These are phyloP conservation scores for Kitagawia praeruptora DNA, from an alignment of 129 eudicot species.

Conservation along the genomic window DNA sequence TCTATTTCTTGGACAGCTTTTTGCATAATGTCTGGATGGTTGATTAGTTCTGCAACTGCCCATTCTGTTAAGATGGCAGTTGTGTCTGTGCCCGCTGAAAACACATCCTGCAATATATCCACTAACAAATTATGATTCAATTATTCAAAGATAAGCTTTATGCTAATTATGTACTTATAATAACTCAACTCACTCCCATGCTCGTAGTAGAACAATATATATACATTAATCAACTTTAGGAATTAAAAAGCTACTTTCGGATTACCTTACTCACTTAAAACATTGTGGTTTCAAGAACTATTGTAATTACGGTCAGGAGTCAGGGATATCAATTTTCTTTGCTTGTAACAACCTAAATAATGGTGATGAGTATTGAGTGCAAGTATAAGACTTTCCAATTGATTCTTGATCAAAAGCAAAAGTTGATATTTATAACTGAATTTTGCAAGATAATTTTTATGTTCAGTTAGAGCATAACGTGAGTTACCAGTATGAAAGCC, in stretches of 20 bases:
- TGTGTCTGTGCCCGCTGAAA: neutral
- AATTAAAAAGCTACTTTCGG: no score
- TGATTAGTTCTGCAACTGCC: constrained; percentile 3
- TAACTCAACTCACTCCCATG: no score
- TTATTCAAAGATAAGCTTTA: neutral
- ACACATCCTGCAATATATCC: constrained; percentile 9
- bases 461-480: neutral
- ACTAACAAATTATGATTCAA: neutral
- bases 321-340: neutral
- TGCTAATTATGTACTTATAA: neutral
- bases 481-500: constrained; percentile 57
- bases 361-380: neutral
- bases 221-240: no score
- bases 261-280: no score
- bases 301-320: neutral
- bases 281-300: neutral
- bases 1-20: neutral
- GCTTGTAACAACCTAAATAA: neutral
- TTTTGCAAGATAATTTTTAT: neutral
- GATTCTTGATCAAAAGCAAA: neutral
- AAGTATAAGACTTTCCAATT: neutral
- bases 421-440: neutral
- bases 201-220: no score
- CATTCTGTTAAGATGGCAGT: constrained; percentile 4
- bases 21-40: constrained; percentile 4